These are phyloP conservation scores for Penicillium nordicum DNA, from an alignment of 2,329 filamentous ascomycete species.

Conservation along the genomic window DNA sequence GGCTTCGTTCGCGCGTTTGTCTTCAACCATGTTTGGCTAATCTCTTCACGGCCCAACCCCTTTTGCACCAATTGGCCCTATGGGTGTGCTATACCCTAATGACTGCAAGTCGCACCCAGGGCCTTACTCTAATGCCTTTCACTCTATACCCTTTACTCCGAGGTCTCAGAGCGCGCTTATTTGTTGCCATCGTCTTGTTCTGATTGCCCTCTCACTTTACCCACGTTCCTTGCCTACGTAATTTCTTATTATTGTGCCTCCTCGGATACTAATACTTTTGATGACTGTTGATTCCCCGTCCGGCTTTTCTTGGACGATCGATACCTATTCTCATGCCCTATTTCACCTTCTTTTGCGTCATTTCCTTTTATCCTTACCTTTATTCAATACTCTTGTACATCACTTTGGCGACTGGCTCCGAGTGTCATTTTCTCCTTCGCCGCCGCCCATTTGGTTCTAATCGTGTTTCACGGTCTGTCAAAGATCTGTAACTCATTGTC, in stretches of 20 bases:
- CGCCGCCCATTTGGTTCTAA: background rate
- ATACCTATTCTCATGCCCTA: conserved; percentile 5
- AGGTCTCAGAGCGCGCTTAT: background rate
- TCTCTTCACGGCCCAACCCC: background rate
- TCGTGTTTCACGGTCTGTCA: background rate
- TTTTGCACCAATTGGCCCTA: conserved; percentile 12
- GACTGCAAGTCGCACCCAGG: conserved; percentile 14
- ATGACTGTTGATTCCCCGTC: conserved; percentile 4
- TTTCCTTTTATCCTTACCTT: background rate
- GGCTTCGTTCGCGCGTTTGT: background rate
- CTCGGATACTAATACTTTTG: background rate
- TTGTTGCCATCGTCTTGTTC: background rate
- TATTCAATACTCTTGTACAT: conserved; percentile 4
- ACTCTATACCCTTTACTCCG: conserved; percentile 16
- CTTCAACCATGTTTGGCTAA: background rate
- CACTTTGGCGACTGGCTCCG: background rate
- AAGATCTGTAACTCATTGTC: background rate
- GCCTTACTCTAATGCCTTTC: conserved; percentile 17
- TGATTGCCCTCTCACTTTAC: background rate
- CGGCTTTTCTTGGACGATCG: background rate
- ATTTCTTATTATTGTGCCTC: background rate
- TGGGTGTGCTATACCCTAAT: conserved; percentile 24
- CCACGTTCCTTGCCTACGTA: background rate
- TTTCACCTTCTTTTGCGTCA: conserved; percentile 5
- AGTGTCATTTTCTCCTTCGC: background rate